Evolutionary conservation across 257 asterid species (phyloP), one percentile per base, ranked within the genome.

Genomic region (Rauvolfia tetraphylla): DNA sequence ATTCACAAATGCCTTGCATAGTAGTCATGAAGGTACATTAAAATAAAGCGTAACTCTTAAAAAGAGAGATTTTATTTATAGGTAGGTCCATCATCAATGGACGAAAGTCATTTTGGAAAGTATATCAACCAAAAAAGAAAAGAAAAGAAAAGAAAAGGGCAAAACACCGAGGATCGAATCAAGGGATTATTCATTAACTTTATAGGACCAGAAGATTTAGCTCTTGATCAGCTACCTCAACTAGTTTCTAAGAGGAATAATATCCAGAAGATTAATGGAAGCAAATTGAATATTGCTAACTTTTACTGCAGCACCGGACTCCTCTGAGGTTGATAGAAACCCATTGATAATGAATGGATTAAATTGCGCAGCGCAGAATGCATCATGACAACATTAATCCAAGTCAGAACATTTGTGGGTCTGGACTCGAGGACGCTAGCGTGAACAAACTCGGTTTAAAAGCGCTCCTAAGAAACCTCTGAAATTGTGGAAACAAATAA

Each of bases 311-410:
- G 87, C 86, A 48, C 90, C 82, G 11, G 98, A 85, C 84, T 90
- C 99, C 88, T 95, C 99, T 79, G 92, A 89, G 96, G 96, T 90
- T 62, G 94, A 91, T 78, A 95, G 94, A 80, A 95, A 95, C 81
- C 94, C 90, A 72, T 95, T 94, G 67, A 89, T 75, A 59, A 92
- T 90, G 77, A 95, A 92, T 76, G 99, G 99, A 77, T 95, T 92
- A 83, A 86, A 88, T 67, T 88, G 77, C 44, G 88, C 88, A 3
- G 85, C 84, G 72, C 98, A 90, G 44, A 87, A 77, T 70, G 96
- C 83, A 71, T 88, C 97, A 68, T 81, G 82, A 85, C 94, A 84
- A 87, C 99, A 95, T 34, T 89, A 90, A 86, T 92, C 96, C 99
- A 98, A 95, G 79, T 92, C 95, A 39, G n/a, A n/a, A n/a, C n/a